These are phyloP conservation scores for Claviceps capensis DNA, from an alignment of 2,329 filamentous ascomycete genomes.

Conservation along the genomic window DNA sequence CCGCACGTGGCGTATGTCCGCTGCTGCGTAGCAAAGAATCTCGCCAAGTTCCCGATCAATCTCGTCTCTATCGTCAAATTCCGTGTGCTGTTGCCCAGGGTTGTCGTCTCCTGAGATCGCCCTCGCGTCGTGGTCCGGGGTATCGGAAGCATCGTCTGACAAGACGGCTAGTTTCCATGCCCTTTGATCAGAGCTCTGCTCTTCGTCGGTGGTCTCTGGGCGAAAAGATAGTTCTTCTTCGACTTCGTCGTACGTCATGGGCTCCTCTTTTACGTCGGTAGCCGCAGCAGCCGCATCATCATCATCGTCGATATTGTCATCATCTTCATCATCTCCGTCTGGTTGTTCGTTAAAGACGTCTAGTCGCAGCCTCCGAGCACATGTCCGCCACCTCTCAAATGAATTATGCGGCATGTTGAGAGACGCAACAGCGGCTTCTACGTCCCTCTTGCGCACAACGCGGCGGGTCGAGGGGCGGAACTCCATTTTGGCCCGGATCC, in stretches of 20 bases:
- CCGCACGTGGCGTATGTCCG: constrained; percentile 24
- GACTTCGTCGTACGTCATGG: constrained; percentile 30
- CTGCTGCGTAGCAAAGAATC: constrained; percentile 26
- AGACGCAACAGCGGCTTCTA: constrained; percentile 33
- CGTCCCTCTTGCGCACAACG: constrained; percentile 30
- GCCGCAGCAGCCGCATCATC: background rate
- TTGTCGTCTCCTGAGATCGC: constrained; percentile 3
- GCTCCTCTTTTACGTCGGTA: constrained; percentile 11
- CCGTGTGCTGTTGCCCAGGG: constrained; percentile 5
- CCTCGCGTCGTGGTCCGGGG: constrained; percentile 5
- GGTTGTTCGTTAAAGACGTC: constrained; percentile 28
- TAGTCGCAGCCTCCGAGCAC: constrained; percentile 35
- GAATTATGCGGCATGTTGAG: constrained; percentile 27
- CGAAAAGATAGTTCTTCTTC: constrained; percentile 22
- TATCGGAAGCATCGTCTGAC: background rate
- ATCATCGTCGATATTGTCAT: background rate
- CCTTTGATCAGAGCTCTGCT: background rate
- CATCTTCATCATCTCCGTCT: constrained; percentile 9
- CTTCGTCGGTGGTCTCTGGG: background rate
- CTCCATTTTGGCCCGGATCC: constrained; percentile 40
- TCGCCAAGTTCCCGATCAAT: constrained; percentile 28
- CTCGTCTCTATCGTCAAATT: constrained; percentile 16
- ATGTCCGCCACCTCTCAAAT: constrained; percentile 31
- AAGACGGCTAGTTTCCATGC: background rate
- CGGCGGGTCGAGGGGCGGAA: constrained; percentile 14